Base-by-base conservation (phyloP, 192 early-diverging fungal species). In the Backusella sp. region DNA sequence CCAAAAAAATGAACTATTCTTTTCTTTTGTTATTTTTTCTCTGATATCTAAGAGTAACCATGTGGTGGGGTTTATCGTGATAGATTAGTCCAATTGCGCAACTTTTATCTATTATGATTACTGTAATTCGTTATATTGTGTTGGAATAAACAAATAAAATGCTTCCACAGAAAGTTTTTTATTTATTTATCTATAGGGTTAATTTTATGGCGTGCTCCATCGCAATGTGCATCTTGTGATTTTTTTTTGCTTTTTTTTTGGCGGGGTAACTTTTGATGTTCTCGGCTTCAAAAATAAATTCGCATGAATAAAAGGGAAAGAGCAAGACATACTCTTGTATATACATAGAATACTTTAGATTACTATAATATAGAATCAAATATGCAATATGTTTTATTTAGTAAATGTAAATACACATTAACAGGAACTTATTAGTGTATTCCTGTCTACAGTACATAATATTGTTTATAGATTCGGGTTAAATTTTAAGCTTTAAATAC, bases 41-140 rank as follows among this genome's bases (percentile, higher is more conserved):
- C 53, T 62, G 56, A 62, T 62, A 62, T 62, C 9, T 62, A 62
- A 62, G 56, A 23, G 56, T 62, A 62, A 62, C 56, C 56, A 62
- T 62, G 56, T 62, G 56, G 8, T 28, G 21, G 26, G 56, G 21
- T 28, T 26, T 26, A 62, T 62, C 56, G 56, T 28, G 21, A 28
- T 62, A 62, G 56, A 28, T 62, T 62, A 28, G 11, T 62, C 26
- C 56, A 62, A 62, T 62, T 62, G 56, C 56, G 56, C 56, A 28
- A 62, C 56, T 62, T 62, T 62, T 62, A 62, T 28, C 23, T 28
- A 62, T 26, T 62, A 62, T 62, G 56, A 62, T 62, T 15, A 62
- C 26, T 62, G 0, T 14, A 28, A 28, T 62, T 12, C 56, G 56
- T 12, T 62, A 28, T 62, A 62, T 62, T 62, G 26, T 62, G 56